Evolutionary conservation across 768 basidiomycete species (phyloP), one percentile per base, ranked within the genome.

Genomic region (Podaxis pistillaris): DNA sequence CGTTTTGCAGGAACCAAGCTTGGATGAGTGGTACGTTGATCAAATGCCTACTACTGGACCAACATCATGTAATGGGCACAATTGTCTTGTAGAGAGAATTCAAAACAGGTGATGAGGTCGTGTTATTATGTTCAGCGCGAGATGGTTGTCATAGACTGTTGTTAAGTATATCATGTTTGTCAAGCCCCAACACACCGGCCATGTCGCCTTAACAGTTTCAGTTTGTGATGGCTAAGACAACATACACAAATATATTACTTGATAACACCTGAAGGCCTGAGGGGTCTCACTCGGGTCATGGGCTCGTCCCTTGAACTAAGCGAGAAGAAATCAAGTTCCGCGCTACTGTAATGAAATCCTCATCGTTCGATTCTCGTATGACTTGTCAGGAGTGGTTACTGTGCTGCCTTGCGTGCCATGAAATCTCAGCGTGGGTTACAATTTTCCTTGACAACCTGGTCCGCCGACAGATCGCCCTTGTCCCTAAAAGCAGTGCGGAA

Each of bases 311-410:
- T 54, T 26, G 19, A 44, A 9, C 19, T 19, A n/a, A 9, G 44
- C 8, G n/a, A n/a, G 19, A 46, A 15, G 19, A n/a, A 8, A 46
- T n/a, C 7, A n/a, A 46, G 19, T 46, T 46, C 19, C 17, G 6
- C 7, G 2, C 7, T 46, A 22, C 54, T n/a, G 17, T 9, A n/a
- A 15, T 40, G 33, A 33, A 33, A 33, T n/a, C 22, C 8, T 49
- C 46, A 49, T 47, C 44, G 30, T 49, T 44, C 28, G n/a, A 58
- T 58, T 30, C 57, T 58, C 57, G 28, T 46, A 47, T 46, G 47
- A 59, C 58, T 40, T 59, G 33, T 59, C 46, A 12, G 36, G 57
- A 37, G n/a, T 50, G 26, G 11, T 7, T 11, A 50, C 58, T 22
- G 4, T 22, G 11, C 28, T 56, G 36, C 38, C 13, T 38, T 38